A percentile compares a stretch with the other conserved stretches of the same genome.
phyloP scores from a whole-genome alignment of 305 asterid genomes.

The Nicotiana rustica region DNA sequence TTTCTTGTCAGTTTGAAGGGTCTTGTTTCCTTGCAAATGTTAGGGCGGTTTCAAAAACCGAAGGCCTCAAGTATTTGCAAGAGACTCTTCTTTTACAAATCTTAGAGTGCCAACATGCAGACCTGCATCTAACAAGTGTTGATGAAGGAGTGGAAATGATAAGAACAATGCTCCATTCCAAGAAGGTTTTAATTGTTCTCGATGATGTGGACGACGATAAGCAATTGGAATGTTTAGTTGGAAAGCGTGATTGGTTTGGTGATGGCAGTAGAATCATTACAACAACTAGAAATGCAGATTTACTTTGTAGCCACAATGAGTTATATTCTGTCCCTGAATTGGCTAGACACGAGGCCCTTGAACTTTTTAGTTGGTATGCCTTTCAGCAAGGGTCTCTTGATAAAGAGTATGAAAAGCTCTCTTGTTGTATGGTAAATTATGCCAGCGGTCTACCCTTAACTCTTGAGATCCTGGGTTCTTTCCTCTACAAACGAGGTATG shows the following conservation, averaged over 20 bases:
- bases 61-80: neutral
- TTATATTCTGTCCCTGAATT: slow-evolving; percentile 4
- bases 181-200: slow-evolving; percentile 31
- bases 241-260: slow-evolving; percentile 16
- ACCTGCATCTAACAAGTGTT: neutral
- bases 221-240: slow-evolving; percentile 6
- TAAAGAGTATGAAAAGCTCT: neutral
- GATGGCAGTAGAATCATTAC: slow-evolving; percentile 30
- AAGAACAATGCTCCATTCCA: neutral
- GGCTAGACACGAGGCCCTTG: neutral
- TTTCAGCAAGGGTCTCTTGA: neutral
- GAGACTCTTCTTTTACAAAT: neutral
- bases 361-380: slow-evolving; percentile 37
- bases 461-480: slow-evolving; percentile 25
- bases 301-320: neutral
- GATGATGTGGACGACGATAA: slow-evolving; percentile 12
- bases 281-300: slow-evolving; percentile 26
- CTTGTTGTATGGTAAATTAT: neutral
- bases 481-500: neutral
- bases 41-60: neutral
- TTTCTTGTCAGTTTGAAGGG: neutral
- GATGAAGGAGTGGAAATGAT: neutral
- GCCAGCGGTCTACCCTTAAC: slow-evolving; percentile 29
- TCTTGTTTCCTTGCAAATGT: slow-evolving; percentile 8
- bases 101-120: neutral